phyloP scores from a whole-genome alignment of 441 rosid genomes.

The Melastoma candidum region DNA sequence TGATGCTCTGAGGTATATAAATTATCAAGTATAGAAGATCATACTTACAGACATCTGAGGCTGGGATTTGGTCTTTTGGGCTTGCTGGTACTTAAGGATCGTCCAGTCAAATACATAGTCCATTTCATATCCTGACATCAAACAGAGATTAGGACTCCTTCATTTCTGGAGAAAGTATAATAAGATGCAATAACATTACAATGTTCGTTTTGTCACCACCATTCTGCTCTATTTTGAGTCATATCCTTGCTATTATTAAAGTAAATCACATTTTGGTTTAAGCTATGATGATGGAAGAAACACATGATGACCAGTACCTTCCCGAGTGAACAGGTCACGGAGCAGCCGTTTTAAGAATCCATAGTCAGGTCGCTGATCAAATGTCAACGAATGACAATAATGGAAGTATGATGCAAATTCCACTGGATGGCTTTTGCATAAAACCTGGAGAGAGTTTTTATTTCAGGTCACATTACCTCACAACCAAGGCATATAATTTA shows the following conservation, averaged over 20 bases:
- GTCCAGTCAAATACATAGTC: constrained; percentile 20
- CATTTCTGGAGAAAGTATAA: too few species aligned
- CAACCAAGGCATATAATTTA: constrained; percentile 2
- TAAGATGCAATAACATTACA: too few species aligned
- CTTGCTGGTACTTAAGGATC: constrained; percentile 18
- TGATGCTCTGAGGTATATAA: neutral
- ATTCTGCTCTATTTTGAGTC: too few species aligned
- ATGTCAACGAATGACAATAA: constrained; percentile 18
- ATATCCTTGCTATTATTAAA: too few species aligned
- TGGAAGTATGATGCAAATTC: constrained; percentile 30
- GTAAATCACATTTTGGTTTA: too few species aligned
- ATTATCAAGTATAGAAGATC: neutral
- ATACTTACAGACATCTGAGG: constrained; percentile 15
- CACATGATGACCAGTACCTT: constrained; percentile 8
- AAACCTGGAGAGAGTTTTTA: constrained; percentile 33
- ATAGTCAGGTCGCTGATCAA: constrained; percentile 21
- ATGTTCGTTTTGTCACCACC: too few species aligned
- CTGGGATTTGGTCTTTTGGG: constrained; percentile 14
- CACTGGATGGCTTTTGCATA: constrained; percentile 86
- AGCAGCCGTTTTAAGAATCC: constrained; percentile 20
- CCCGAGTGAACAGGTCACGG: constrained; percentile 18
- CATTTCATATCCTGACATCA: constrained; percentile 12
- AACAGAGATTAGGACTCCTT: neutral
- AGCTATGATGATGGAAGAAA: too few species aligned
- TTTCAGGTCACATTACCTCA: neutral